Evolutionary conservation across 2,329 filamentous ascomycete genomes (phyloP), one percentile per base, ranked within the genome.

Genomic region (Talaromyces sp.): DNA sequence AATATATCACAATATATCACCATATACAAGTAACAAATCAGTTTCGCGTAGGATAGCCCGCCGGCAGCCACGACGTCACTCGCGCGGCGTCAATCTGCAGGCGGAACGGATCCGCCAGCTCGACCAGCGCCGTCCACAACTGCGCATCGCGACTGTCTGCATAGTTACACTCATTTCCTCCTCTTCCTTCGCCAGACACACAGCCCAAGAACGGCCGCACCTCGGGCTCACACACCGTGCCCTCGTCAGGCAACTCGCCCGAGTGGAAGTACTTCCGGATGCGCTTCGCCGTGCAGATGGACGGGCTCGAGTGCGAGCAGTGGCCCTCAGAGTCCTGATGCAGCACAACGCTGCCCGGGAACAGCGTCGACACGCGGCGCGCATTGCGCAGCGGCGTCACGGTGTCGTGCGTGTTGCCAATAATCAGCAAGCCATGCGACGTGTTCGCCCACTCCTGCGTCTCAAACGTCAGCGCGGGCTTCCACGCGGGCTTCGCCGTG

Each of bases 31-130:
- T n/a, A n/a, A 35, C 31, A 51, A n/a, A 6, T 49, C 31, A 29
- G 4, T 14, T 19, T 8, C n/a, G 24, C 9, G 43, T 29, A 49
- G 38, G 55, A 29, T 32, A 56, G 19, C 55, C 24, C 3, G 14
- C 24, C 6, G 38, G 38, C 24, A 19, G 17, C 55, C 38, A 50
- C 17, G 19, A 29, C 13, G n/a, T 11, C 19, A 14, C 27, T 8
- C 26, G 35, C 10, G 27, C 17, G 13, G 55, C 41, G 14, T 56
- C 24, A 21, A 56, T 43, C 38, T 50, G 41, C 17, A 56, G 41
- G 38, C 43, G 26, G 38, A 56, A 56, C 27, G 55, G 55, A 26
- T 56, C 55, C n/a, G 55, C 55, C 55, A 56, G 38, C 41, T 56
- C 55, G 14, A 56, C 55, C 14, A 56, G 41, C 5, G 55, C 55